Evolutionary conservation across 768 basidiomycete genomes (phyloP), one percentile per base, ranked within the genome.

Genomic region (Austroboletus eburneus): DNA sequence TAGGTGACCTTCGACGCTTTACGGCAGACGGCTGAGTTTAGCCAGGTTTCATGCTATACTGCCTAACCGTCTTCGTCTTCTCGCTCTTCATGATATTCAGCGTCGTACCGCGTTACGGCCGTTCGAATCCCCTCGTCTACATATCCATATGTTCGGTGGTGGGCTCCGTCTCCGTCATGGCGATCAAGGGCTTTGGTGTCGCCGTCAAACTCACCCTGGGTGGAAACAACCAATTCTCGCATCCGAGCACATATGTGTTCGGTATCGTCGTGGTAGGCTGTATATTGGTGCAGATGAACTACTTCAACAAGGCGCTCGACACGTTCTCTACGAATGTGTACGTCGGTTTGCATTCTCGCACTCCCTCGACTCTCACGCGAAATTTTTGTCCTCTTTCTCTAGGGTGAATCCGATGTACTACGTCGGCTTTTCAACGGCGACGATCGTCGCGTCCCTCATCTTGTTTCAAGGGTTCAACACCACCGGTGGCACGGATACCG

Each of bases 331-430:
- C 94, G 36, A 98, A 98, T 62, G 90, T 97, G 92, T 95, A 78
- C 54, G 91, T 76, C 13, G 21, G 1, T 37, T 14, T 13, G 22
- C 9, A 41, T n/a, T 27, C 27, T 12, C 27, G 27, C 27, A n/a
- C n/a, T n/a, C n/a, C n/a, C n/a, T n/a, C n/a, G n/a, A n/a, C n/a
- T n/a, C n/a, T n/a, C n/a, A n/a, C n/a, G n/a, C n/a, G n/a, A n/a
- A n/a, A 27, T 6, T 12, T 27, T 5, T 27, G 27, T 34, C 33
- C 33, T n/a, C 43, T 54, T 34, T 14, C 33, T n/a, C 43, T 54
- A 95, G 92, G 40, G 94, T 98, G 42, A 98, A 98, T 65, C 95
- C 94, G 1, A 87, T 96, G 74, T 98, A 98, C 70, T 97, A 93
- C 61, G 95, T 97, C 66, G 86, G 90, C 65, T 99, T 99, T 72